Conservation (phyloP, 2,329 filamentous ascomycete genomes). For the Aureobasidium sp. region DNA sequence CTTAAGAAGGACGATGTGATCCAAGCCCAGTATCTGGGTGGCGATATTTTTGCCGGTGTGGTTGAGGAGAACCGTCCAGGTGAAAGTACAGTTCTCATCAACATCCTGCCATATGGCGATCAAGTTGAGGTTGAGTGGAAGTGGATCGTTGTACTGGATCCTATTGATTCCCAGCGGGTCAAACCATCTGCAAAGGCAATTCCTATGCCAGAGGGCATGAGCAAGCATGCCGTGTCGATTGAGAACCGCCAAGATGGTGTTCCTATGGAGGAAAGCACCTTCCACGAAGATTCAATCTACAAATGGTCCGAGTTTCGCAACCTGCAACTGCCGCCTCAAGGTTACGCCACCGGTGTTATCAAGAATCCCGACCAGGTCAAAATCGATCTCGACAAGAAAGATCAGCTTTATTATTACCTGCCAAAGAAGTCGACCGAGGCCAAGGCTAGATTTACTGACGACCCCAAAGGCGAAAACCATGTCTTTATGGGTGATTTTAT, state of each 20-base stretch:
- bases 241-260: slow-evolving; percentile 45
- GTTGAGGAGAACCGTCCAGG: slow-evolving; percentile 74
- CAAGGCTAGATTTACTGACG: slow-evolving; percentile 82
- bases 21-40: slow-evolving; percentile 76
- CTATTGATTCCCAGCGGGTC: slow-evolving; percentile 62
- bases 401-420: slow-evolving; percentile 84
- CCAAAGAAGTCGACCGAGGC: slow-evolving; percentile 81
- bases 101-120: slow-evolving; percentile 78
- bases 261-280: slow-evolving; percentile 41
- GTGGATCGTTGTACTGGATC: slow-evolving; percentile 68
- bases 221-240: slow-evolving; percentile 40
- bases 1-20: slow-evolving; percentile 69
- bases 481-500: slow-evolving; percentile 66
- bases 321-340: slow-evolving; percentile 33
- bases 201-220: slow-evolving; percentile 56
- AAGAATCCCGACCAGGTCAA: slow-evolving; percentile 49
- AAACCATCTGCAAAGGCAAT: slow-evolving; percentile 68
- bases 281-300: slow-evolving; percentile 39
- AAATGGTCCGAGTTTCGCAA: slow-evolving; percentile 65
- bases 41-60: slow-evolving; percentile 84
- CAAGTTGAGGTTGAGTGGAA: slow-evolving; percentile 77
- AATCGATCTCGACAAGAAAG: slow-evolving; percentile 63
- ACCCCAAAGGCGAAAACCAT: slow-evolving; percentile 54
- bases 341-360: slow-evolving; percentile 34
- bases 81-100: slow-evolving; percentile 70